These are phyloP conservation scores for Solanum chiquidenum DNA, from an alignment of 257 asterid genomes.

Conservation along the genomic window DNA sequence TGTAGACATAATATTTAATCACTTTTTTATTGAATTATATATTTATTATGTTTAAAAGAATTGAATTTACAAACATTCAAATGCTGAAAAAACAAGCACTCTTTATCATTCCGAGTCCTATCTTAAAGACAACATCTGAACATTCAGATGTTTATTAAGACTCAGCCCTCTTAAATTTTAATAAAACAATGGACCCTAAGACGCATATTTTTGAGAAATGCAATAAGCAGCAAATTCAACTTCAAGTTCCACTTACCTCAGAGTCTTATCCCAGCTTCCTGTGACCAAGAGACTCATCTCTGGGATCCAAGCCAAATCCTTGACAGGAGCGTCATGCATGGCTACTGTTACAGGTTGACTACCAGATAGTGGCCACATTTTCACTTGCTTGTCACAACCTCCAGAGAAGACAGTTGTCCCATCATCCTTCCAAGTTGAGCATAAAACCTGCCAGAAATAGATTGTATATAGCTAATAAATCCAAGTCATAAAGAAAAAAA, in stretches of 20 bases:
- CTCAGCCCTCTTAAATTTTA: not conserved
- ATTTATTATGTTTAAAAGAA: not conserved
- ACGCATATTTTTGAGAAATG: not conserved
- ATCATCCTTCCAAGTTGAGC: slow-evolving; percentile 96
- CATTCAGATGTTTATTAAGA: not conserved
- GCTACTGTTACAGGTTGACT: slow-evolving; percentile 79
- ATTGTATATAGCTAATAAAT: not conserved
- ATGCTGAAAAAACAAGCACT: not conserved
- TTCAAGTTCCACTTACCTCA: slow-evolving; percentile 38
- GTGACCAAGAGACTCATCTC: slow-evolving; percentile 81
- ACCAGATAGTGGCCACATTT: slow-evolving; percentile 93
- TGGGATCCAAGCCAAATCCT: slow-evolving; percentile 87
- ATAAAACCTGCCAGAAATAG: slow-evolving; percentile 52
- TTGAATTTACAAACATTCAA: not conserved
- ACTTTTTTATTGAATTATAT: not conserved
- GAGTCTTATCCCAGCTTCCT: slow-evolving; percentile 93
- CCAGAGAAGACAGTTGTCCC: slow-evolving; percentile 95
- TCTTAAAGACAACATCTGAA: not conserved
- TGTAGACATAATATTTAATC: not conserved
- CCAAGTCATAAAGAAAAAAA: not conserved
- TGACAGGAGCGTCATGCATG: slow-evolving; percentile 88
- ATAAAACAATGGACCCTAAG: not conserved
- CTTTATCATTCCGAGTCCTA: not conserved
- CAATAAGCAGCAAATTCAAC: not conserved
- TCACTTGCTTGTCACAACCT: slow-evolving; percentile 96